Base-by-base conservation (phyloP, 2,329 filamentous ascomycete genomes). In the Apiospora pterosperma region DNA sequence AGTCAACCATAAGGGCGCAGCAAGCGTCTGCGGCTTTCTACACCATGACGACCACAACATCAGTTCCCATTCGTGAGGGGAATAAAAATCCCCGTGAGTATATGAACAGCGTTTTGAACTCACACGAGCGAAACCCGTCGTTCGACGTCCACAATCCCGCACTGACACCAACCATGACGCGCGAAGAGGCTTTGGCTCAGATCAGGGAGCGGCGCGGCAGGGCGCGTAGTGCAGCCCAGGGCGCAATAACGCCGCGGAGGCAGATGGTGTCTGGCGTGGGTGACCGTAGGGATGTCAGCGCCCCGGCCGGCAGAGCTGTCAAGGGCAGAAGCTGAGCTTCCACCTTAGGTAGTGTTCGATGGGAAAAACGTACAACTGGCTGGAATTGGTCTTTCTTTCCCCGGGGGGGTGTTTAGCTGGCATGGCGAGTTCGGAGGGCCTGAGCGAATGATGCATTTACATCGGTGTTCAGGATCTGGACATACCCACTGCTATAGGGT, bases 171-270 rank as follows among this genome's bases (percentile, higher is more conserved):
- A 90, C 88, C 42, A 88, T 90, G 85, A 87, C 87, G 31, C 84
- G 92, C 63, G 92, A 93, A 75, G 84, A 93, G 76, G 91, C 91
- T 4, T 83, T 95, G 19, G 90, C 90, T 63, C 88, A 90, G 74
- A 94, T 95, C 69, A 84, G 88, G 62, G 89, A 92, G 77, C 83
- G 92, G 34, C 81, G 92, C 62, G 90, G 90, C 7, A 81, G 92
- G 58, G 90, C 91, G 64, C 84, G 88, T 69, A 92, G 89, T 74
- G 85, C 90, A 64, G 88, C 88, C 5, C 83, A 87, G 62, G 87
- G 86, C 2, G 84, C 86, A 6, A 79, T 84, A 66, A 90, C 89
- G 44, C 88, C 88, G 11, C 80, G 82, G 67, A 87, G 85, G 76
- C 83, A 85, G 75, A 85, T 86, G 82, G 74, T 86, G 42, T 79